Percentiles rank a stretch among this genome's conserved stretches.
Conservation (phyloP, 2,329 filamentous ascomycete genomes). For the Apiospora rasikravindrae region DNA sequence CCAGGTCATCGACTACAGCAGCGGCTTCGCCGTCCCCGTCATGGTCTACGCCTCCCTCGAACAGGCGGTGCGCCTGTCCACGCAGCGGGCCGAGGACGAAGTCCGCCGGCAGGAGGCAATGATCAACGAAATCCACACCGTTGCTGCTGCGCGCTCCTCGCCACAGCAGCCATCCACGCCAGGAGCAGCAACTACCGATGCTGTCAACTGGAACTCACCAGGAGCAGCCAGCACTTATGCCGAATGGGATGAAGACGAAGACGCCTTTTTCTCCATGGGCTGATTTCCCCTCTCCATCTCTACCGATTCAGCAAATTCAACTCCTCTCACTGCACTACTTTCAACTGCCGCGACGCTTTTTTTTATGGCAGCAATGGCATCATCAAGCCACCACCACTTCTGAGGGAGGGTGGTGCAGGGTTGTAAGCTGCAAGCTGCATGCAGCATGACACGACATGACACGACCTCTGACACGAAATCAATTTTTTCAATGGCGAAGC, state of each 20-base stretch:
- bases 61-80: constrained; percentile 36
- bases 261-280: constrained; percentile 27
- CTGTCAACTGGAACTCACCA: constrained; percentile 4
- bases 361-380: neutral
- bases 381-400: neutral
- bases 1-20: constrained; percentile 31
- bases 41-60: constrained; percentile 39
- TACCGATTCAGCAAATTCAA: neutral
- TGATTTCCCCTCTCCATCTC: neutral
- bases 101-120: constrained; percentile 25
- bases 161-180: neutral
- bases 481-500: neutral
- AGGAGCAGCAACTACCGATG: neutral
- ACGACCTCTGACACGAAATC: constrained; percentile 2
- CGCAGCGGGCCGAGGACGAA: constrained; percentile 29
- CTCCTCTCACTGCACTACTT: neutral
- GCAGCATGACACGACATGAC: constrained; percentile 16
- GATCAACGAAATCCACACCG: constrained; percentile 20
- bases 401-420: neutral
- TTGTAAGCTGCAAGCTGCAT: constrained; percentile 11
- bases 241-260: constrained; percentile 21
- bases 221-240: neutral
- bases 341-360: neutral
- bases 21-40: constrained; percentile 33
- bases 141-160: constrained; percentile 23